phyloP scores from a whole-genome alignment of 2,329 filamentous ascomycete species.

The Sclerotinia minor region DNA sequence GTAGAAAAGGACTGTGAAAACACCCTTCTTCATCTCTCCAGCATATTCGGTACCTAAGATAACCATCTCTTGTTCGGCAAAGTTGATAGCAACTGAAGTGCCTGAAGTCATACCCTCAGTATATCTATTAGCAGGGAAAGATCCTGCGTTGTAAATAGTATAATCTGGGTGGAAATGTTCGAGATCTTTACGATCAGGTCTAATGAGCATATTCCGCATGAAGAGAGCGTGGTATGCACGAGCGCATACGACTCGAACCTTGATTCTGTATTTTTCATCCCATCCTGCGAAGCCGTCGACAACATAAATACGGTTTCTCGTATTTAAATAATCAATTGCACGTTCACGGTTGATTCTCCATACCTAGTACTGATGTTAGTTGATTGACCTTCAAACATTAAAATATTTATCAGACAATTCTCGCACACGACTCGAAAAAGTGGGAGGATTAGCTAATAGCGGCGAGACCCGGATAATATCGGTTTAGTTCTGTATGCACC shows the following conservation, averaged over 20 bases:
- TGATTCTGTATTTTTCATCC: constrained; percentile 98
- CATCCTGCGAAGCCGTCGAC: constrained; percentile 96
- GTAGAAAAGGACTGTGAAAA: constrained; percentile 99
- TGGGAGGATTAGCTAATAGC: neutral
- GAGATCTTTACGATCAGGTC: constrained; percentile 85
- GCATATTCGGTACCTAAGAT: constrained; percentile 99
- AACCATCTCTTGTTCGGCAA: constrained; percentile 99
- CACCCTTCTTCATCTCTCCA: constrained; percentile 95
- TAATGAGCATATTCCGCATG: constrained; percentile 99
- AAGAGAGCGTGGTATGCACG: constrained; percentile 99
- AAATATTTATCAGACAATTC: neutral
- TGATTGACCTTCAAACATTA: neutral
- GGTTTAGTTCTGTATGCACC: constrained; percentile 21
- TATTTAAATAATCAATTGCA: constrained; percentile 99
- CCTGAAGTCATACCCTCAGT: constrained; percentile 98
- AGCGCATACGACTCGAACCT: constrained; percentile 95
- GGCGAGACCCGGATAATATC: neutral
- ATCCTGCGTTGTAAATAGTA: constrained; percentile 98
- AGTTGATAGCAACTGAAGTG: constrained; percentile 98
- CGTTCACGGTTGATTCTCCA: constrained; percentile 99
- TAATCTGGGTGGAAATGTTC: constrained; percentile 99
- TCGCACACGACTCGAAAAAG: constrained; percentile 1
- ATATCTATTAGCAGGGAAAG: constrained; percentile 97
- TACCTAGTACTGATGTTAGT: constrained; percentile 58
- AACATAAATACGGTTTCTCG: constrained; percentile 96